Conservation (phyloP, 352 stramenopile species). For the Globisporangium uncinulatum region DNA sequence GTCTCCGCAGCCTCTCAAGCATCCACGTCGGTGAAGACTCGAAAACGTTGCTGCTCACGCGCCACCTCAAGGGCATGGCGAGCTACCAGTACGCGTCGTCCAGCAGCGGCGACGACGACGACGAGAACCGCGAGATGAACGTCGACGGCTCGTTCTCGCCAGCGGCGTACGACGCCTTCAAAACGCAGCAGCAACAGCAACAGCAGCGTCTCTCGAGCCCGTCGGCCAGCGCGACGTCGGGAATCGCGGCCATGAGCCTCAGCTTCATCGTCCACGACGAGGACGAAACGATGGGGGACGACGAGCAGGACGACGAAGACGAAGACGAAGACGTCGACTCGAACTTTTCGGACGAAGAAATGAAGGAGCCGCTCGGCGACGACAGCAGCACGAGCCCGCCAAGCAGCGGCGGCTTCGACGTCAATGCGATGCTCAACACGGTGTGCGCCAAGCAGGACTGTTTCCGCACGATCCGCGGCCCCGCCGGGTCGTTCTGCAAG, state of each 20-base stretch:
- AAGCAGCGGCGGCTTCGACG: slow-evolving; percentile 28
- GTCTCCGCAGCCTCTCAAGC: slow-evolving; percentile 19
- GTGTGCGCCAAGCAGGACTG: slow-evolving; percentile 75
- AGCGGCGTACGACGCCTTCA: background rate
- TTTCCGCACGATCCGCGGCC: slow-evolving; percentile 67
- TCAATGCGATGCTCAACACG: slow-evolving; percentile 71
- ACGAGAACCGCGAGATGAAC: slow-evolving; percentile 24
- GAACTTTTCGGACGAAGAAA: slow-evolving; percentile 36
- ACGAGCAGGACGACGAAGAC: slow-evolving; percentile 13
- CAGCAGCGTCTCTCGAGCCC: slow-evolving; percentile 6
- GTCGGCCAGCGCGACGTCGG: slow-evolving; percentile 29
- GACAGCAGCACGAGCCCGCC: slow-evolving; percentile 13
- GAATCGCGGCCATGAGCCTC: slow-evolving; percentile 75
- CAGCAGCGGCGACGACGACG: slow-evolving; percentile 18
- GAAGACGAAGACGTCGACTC: slow-evolving; percentile 21
- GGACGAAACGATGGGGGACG: slow-evolving; percentile 21
- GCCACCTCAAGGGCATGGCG: slow-evolving; percentile 37
- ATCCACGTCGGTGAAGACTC: slow-evolving; percentile 31
- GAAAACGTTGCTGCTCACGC: slow-evolving; percentile 29
- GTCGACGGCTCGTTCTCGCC: slow-evolving; percentile 2
- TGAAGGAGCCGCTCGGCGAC: slow-evolving; percentile 25
- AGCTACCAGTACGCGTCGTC: slow-evolving; percentile 13
- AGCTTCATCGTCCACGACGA: slow-evolving; percentile 80
- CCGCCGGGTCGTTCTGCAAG: slow-evolving; percentile 72
- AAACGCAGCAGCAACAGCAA: slow-evolving; percentile 10